These are phyloP conservation scores for Tulasnella sp. DNA, from an alignment of 768 basidiomycete genomes.

Conservation along the genomic window DNA sequence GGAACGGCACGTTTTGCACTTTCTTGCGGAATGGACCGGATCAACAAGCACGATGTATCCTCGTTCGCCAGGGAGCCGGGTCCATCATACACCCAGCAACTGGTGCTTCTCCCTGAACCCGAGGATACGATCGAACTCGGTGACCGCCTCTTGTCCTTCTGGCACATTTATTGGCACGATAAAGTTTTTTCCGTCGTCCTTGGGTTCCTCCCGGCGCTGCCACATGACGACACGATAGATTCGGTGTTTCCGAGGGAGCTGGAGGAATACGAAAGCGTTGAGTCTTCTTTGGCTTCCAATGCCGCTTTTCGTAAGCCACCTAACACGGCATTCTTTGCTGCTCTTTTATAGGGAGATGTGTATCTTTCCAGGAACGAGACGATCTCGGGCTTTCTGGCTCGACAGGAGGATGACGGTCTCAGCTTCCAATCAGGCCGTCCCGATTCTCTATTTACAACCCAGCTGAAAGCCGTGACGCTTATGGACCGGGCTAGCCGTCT, in stretches of 20 bases:
- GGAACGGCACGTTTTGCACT: slow-evolving; percentile 65
- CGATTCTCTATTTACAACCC: background rate
- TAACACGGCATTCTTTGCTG: background rate
- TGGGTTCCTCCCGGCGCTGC: background rate
- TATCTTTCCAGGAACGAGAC: background rate
- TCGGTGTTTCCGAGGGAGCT: background rate
- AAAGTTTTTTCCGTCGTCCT: background rate
- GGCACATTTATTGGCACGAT: slow-evolving; percentile 9
- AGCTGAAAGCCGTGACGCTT: slow-evolving; percentile 7
- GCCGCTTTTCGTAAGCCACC: background rate
- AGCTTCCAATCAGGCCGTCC: background rate
- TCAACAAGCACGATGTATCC: background rate
- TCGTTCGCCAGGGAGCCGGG: background rate
- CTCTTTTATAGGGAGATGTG: background rate
- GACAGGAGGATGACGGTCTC: background rate
- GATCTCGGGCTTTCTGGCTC: background rate
- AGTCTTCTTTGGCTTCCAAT: slow-evolving; percentile 1
- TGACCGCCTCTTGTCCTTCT: slow-evolving; percentile 12
- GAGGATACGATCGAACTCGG: background rate
- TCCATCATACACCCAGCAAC: background rate
- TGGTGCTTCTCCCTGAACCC: background rate
- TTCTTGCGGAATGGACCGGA: slow-evolving; percentile 50
- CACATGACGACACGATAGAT: background rate
- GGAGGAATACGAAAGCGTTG: slow-evolving; percentile 2
- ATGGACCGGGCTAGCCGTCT: slow-evolving; percentile 4